Conservation (phyloP, 2,329 filamentous ascomycete genomes). For the Fusarium sp. region DNA sequence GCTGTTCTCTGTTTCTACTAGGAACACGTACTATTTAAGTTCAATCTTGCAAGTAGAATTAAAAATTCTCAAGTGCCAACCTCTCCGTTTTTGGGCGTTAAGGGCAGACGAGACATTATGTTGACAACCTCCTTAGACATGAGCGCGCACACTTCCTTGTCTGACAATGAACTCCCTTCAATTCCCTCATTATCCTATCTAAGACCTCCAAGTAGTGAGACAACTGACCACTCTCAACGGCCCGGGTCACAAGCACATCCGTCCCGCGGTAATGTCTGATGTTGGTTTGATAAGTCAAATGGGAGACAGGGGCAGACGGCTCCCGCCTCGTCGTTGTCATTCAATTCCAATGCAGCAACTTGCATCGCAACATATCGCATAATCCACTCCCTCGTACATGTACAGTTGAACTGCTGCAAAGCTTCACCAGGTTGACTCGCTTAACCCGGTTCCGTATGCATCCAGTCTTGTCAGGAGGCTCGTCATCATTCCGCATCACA, state of each 20-base stretch:
- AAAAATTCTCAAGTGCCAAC: background rate
- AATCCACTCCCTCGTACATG: background rate
- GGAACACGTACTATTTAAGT: background rate
- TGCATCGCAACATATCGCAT: slow-evolving; percentile 2
- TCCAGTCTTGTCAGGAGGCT: slow-evolving; percentile 4
- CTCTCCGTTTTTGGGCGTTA: background rate
- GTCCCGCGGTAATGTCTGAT: background rate
- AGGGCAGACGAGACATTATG: background rate
- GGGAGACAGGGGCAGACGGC: background rate
- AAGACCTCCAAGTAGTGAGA: background rate
- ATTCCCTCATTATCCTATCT: background rate
- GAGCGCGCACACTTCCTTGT: background rate
- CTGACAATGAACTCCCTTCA: background rate
- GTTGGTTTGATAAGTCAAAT: background rate
- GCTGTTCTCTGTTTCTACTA: background rate
- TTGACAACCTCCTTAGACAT: background rate
- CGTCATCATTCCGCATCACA: slow-evolving; percentile 6
- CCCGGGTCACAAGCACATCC: background rate
- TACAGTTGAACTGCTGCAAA: slow-evolving; percentile 12
- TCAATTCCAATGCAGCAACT: slow-evolving; percentile 20
- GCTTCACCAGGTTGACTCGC: background rate
- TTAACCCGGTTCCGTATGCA: slow-evolving; percentile 1
- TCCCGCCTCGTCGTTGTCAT: slow-evolving; percentile 10
- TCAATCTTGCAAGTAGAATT: background rate
- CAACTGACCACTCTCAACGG: background rate